phyloP scores from a whole-genome alignment of 345 rosid species.

The Ricinus communis region DNA sequence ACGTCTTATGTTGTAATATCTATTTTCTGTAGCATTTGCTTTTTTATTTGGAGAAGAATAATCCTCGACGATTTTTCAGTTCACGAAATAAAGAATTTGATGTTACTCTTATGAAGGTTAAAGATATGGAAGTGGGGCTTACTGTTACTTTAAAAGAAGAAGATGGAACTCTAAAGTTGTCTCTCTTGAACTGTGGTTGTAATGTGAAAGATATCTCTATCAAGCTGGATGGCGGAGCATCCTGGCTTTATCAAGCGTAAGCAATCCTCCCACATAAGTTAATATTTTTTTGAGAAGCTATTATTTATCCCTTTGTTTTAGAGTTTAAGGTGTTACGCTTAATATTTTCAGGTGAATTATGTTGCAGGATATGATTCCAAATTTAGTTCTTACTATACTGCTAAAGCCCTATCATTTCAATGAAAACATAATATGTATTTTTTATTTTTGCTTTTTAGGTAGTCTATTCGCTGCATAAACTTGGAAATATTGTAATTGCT shows the following conservation, averaged over 20 bases:
- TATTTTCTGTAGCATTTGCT: background rate
- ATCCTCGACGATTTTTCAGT: background rate
- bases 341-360: background rate
- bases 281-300: background rate
- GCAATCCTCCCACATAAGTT: constrained; percentile 3
- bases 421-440: too few species aligned
- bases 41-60: background rate
- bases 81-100: background rate
- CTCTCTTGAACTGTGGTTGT: constrained; percentile 44
- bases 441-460: background rate
- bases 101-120: constrained; percentile 50
- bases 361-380: background rate
- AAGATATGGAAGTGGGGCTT: constrained; percentile 53
- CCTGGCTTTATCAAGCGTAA: constrained; percentile 87
- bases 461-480: background rate
- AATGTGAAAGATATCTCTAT: constrained; percentile 54
- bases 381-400: background rate
- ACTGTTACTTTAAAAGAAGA: constrained; percentile 36
- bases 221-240: constrained; percentile 69
- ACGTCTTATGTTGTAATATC: background rate
- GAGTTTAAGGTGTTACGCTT: background rate
- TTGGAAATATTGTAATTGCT: background rate
- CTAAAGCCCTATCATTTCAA: too few species aligned
- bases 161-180: constrained; percentile 51
- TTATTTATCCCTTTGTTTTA: background rate